These are phyloP conservation scores for Rhodotorula kratochvilovae DNA, from an alignment of 768 basidiomycete species.

Conservation along the genomic window DNA sequence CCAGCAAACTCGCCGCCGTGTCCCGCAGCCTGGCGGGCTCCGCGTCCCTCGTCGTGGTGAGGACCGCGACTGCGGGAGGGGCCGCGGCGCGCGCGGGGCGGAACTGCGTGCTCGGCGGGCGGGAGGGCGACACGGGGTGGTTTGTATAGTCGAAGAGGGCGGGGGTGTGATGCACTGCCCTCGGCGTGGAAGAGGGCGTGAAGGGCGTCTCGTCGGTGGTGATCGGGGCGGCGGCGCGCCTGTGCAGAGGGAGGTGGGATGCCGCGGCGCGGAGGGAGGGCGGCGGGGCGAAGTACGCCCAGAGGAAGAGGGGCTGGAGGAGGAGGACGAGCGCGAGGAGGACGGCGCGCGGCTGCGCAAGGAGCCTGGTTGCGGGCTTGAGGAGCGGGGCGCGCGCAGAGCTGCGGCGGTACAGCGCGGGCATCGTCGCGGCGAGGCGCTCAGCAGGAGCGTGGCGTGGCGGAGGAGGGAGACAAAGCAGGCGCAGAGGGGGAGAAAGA, in stretches of 20 bases:
- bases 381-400: neutral
- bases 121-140: constrained; percentile 4
- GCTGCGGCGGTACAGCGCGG: neutral
- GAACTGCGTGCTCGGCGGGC: constrained; percentile 10
- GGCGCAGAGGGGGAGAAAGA: too few relatives aligned
- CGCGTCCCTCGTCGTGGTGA: constrained; percentile 24
- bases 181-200: neutral
- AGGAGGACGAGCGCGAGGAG: too few relatives aligned
- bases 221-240: too few relatives aligned
- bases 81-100: neutral
- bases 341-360: too few relatives aligned
- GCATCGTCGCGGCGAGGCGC: neutral
- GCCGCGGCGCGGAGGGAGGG: too few relatives aligned
- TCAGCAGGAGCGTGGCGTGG: too few relatives aligned
- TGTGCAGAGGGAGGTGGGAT: too few relatives aligned
- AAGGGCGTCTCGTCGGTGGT: neutral
- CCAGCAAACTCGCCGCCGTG: constrained; percentile 22
- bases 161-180: neutral
- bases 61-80: constrained; percentile 12
- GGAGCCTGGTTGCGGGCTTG: neutral
- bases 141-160: constrained; percentile 11
- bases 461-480: too few relatives aligned
- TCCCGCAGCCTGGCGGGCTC: constrained; percentile 7
- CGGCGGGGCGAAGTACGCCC: too few relatives aligned
- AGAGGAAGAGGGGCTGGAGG: too few relatives aligned